Evolutionary conservation across 257 asterid genomes (phyloP), one percentile per base, ranked within the genome.

Genomic region (Solanum dulcamara): DNA sequence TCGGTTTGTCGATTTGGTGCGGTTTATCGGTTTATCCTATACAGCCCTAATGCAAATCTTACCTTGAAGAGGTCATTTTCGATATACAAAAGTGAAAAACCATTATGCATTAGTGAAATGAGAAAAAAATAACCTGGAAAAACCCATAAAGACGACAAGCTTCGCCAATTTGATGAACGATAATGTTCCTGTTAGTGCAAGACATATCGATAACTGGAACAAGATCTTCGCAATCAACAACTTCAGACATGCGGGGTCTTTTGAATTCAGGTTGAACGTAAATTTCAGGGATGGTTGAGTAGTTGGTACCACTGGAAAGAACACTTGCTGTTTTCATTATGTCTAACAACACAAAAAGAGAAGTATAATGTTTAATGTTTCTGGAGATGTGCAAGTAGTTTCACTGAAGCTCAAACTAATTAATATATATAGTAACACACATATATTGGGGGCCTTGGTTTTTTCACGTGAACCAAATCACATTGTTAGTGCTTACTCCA

Each of bases 221-320:
- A 72, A 70, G 10, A 70, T 91, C 86, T 9, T 92, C 84, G 48
- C 87, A 91, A 26, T 92, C 93, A 4, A 84, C 84, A 17, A 91
- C 93, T 85, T 93, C 91, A 0, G 91, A 88, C 7, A 90, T 85
- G 0, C 80, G 88, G 1, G 99, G 99, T 81, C 99, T 68, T 4
- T 96, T 94, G 57, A 90, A 88, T 84, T 88, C 93, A 17, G 98
- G 95, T 1, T 98, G 96, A 88, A 96, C 85, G 83, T 94, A 96
- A 85, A 86, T 89, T n/a, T 40, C 68, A 9, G 99, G 99, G 17
- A 96, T 90, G 83, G 87, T 87, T 4, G 92, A 72, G 77, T 86
- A 64, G 3, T 75, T 87, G 44, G 79, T 32, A 17, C 98, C 98
- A 50, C 86, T 83, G 10, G 98, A 94, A 72, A 96, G 85, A 33